Evolutionary conservation across 1,284 basidiomycete species (phyloP), one percentile per base, ranked within the genome.

Genomic region (Malassezia brasiliensis): DNA sequence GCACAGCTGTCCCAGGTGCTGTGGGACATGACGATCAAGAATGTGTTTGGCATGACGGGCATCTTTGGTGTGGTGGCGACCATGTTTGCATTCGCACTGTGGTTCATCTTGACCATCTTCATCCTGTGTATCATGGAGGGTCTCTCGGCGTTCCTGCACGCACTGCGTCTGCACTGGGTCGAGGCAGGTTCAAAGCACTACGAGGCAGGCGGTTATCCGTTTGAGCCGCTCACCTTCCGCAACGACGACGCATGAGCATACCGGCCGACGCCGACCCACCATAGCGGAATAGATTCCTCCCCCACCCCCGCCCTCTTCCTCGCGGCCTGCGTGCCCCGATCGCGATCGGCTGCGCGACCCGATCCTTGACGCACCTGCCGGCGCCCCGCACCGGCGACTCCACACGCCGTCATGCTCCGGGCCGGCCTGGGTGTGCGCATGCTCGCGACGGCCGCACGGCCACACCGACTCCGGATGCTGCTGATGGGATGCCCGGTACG

Each of bases 151-250:
- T 96, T 96, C 79, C 77, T 98, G 69, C 93, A 98, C 76, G 91
- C 93, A 8, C 81, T 98, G 61, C 86, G 94, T 76, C 81, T 98
- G 66, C 91, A 96, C 77, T 96, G 93, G 90, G 91, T 96, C 62
- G 91, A 96, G 77, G 87, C 85, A 47, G 91, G 91, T 79, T 90
- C 89, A 78, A 96, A 96, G 81, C 89, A 91, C 76, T 96, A 88
- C 77, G 84, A 86, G 77, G 90, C 88, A 36, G 85, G 82, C 58
- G 89, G 90, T 69, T 84, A 89, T 80, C 62, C 67, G 47, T 74
- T 73, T 48, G 59, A 66, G 58, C 72, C 72, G 31, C 64, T 74
- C 47, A 62, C 50, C 2, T 57, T 64, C 34, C 30, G 35, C 20
- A 20, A 37, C 8, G 39, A 37, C 36, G 36, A 37, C 36, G 36